Base-by-base conservation (phyloP, 305 asterid genomes). In the Salvia sclarea region DNA sequence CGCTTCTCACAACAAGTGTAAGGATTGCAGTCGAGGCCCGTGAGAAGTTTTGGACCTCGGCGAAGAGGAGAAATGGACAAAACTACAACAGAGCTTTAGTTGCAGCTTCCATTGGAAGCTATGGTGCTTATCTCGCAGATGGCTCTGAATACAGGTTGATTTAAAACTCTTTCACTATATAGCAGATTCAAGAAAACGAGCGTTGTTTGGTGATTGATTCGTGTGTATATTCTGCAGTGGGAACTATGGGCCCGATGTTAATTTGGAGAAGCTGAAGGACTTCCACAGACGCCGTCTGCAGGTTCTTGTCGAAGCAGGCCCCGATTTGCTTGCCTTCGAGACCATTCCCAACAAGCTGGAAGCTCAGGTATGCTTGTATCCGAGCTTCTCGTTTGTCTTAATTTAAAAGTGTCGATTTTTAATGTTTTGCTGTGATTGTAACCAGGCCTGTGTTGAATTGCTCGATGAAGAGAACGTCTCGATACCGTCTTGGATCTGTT, bases 41-140 rank as follows among this genome's bases (percentile, higher is more conserved):
- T 13, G 89, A 91, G 14, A 79, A 81, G 74, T 90, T 86, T 45
- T 88, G 92, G 94, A 64, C 79, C 25, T 78, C 79, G 0, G 64
- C 28, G 14, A 74, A 74, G 77, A 48, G 71, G 57, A 79, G 68
- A 61, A 31, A 75, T 5, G 80, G 77, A 20, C 74, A 82, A 20
- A 74, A 53, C 30, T 76, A 80, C 75, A 83, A 81, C 73, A 74
- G 82, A 80, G 88, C 94, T 43, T 68, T 88, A 5, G 90, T 90
- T 65, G 97, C 96, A 30, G 96, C 96, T 59, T 90, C 97, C 33
- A 81, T 90, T 52, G 97, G 97, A 72, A 88, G 97, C 83, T 91
- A 88, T 57, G 95, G 97, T 60, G 95, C 97, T 7, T 91, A 85
- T 76, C 92, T 91, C 58, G 92, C 95, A 0, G 92, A 91, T 85